These are phyloP conservation scores for Inga laurina DNA, from an alignment of 306 rosid species.

Conservation along the genomic window DNA sequence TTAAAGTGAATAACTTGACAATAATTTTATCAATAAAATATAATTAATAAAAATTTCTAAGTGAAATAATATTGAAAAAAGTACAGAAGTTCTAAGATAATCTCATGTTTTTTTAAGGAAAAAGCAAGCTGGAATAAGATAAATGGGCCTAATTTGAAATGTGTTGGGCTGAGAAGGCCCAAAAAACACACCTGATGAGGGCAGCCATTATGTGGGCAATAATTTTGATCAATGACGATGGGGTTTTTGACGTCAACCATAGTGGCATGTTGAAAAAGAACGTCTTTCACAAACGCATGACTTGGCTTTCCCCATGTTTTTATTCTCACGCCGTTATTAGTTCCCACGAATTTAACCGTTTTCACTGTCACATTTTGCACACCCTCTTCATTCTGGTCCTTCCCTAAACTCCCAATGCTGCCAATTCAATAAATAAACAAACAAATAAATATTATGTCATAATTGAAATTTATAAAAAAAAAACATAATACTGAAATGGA, in stretches of 20 bases:
- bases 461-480: background rate
- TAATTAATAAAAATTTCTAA: no score
- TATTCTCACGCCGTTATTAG: constrained; percentile 64
- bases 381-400: constrained; percentile 43
- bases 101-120: no score
- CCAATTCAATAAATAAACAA: background rate
- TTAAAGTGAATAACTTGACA: no score
- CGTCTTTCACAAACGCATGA: constrained; percentile 45
- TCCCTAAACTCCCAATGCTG: constrained; percentile 76
- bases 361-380: constrained; percentile 73
- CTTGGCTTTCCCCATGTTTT: constrained; percentile 70
- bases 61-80: no score
- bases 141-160: background rate
- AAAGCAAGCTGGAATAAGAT: background rate
- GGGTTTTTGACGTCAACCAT: constrained; percentile 68
- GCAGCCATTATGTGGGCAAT: constrained; percentile 54
- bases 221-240: constrained; percentile 60
- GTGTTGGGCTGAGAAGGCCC: background rate
- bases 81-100: no score
- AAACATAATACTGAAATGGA: no score
- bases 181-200: constrained; percentile 46
- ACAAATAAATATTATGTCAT: background rate
- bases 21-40: no score
- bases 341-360: constrained; percentile 40
- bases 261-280: constrained; percentile 44